phyloP scores from a whole-genome alignment of 768 basidiomycete genomes.

The Neoboletus magnificus region DNA sequence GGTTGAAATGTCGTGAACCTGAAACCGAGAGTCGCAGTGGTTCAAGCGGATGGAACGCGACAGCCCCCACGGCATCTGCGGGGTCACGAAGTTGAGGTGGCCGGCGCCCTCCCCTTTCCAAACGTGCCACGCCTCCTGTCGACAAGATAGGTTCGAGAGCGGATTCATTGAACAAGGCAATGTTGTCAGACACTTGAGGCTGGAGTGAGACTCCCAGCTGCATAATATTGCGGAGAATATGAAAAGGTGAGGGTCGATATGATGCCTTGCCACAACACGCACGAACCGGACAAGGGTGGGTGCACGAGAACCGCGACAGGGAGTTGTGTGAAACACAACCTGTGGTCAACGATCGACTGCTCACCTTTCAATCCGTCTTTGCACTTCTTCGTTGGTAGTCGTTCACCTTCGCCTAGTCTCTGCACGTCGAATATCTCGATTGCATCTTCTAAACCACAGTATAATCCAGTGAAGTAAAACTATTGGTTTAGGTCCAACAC shows the following conservation, averaged over 20 bases:
- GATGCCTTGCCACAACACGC: slow-evolving; percentile 55
- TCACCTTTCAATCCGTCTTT: slow-evolving; percentile 86
- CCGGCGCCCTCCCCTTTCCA: slow-evolving; percentile 24
- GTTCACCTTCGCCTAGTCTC: slow-evolving; percentile 67
- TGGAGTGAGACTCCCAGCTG: slow-evolving; percentile 71
- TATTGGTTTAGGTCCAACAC: neutral
- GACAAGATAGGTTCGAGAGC: slow-evolving; percentile 57
- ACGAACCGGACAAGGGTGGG: neutral
- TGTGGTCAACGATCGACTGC: neutral
- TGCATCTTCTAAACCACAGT: slow-evolving; percentile 83
- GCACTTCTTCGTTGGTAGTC: slow-evolving; percentile 72
- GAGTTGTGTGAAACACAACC: neutral
- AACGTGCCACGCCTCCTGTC: slow-evolving; percentile 50
- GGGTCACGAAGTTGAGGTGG: neutral
- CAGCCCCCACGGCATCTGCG: slow-evolving; percentile 70
- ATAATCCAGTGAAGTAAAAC: slow-evolving; percentile 44
- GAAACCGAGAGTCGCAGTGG: slow-evolving; percentile 62
- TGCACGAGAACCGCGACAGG: neutral
- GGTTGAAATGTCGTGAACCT: slow-evolving; percentile 72
- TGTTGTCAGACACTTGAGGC: slow-evolving; percentile 47
- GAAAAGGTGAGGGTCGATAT: slow-evolving; percentile 82
- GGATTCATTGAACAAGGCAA: slow-evolving; percentile 65
- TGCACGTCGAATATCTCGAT: slow-evolving; percentile 83
- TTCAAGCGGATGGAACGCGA: slow-evolving; percentile 66
- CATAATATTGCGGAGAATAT: slow-evolving; percentile 62